Evolutionary conservation across 2,329 filamentous ascomycete genomes (phyloP).

Genomic region (Diaporthe nobilis): DNA sequence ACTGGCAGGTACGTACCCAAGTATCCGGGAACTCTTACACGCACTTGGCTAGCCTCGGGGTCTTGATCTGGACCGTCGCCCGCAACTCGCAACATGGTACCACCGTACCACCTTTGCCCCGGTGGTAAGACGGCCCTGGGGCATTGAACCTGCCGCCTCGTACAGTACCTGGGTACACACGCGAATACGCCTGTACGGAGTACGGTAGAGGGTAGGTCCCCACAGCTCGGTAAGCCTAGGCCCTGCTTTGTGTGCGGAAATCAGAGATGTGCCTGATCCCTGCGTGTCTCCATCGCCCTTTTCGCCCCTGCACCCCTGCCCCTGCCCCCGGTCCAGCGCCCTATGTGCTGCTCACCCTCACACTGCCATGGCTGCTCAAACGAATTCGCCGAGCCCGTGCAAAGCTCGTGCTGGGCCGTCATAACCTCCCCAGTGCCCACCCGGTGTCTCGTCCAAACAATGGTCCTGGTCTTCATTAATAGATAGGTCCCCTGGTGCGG

Average conservation of each 20-base stretch:
- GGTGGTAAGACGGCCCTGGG: conserved; percentile 9
- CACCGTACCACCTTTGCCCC: neutral
- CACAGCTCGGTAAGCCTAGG: conserved; percentile 10
- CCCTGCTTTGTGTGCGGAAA: conserved; percentile 24
- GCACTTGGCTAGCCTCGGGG: conserved; percentile 19
- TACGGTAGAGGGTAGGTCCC: neutral
- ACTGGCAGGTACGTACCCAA: neutral
- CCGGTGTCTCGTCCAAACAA: neutral
- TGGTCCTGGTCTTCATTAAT: conserved; percentile 11
- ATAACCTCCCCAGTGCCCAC: conserved; percentile 9
- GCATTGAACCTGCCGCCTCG: neutral
- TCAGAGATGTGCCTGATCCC: conserved; percentile 12
- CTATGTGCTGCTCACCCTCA: conserved; percentile 13
- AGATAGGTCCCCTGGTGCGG: conserved; percentile 10
- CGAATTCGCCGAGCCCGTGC: conserved; percentile 2
- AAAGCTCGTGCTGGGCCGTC: conserved; percentile 19
- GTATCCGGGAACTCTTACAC: neutral
- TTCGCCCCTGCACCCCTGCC: neutral
- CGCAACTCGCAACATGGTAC: neutral
- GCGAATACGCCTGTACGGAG: neutral
- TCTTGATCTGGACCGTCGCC: conserved; percentile 12
- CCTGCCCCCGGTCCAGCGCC: neutral
- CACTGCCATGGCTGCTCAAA: conserved; percentile 13
- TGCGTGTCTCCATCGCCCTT: neutral
- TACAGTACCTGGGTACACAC: neutral